A percentile compares a stretch with the other conserved stretches of the same genome.
Evolutionary conservation across 2,329 filamentous ascomycete species (phyloP).

Genomic region (Bisporella sp.): DNA sequence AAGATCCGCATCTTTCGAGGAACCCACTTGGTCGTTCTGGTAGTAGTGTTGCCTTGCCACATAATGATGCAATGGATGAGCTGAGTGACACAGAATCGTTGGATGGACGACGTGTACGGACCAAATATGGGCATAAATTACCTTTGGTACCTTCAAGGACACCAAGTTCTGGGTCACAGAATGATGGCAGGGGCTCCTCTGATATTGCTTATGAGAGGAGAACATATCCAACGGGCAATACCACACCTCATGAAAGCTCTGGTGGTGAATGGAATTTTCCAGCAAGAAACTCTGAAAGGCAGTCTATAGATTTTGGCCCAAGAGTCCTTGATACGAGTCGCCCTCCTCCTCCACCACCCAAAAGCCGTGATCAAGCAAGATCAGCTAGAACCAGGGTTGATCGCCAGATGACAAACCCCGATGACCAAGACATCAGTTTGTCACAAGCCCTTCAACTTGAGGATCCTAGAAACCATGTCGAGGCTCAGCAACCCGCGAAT

Average conservation of each 20-base stretch:
- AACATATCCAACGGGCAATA: too few relatives aligned
- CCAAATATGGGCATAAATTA: background rate
- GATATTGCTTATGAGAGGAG: too few relatives aligned
- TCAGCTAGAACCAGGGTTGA: background rate
- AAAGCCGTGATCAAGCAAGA: background rate
- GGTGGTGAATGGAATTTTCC: background rate
- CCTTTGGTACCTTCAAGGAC: background rate
- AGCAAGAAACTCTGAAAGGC: background rate
- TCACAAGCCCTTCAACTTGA: background rate
- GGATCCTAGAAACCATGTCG: background rate
- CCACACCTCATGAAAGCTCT: too few relatives aligned
- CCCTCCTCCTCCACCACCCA: background rate
- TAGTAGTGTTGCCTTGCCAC: background rate
- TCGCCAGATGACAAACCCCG: background rate
- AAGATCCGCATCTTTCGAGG: background rate
- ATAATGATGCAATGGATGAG: background rate
- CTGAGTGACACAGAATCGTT: background rate
- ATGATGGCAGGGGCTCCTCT: too few relatives aligned
- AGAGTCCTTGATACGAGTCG: background rate
- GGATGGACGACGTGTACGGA: background rate
- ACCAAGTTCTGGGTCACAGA: too few relatives aligned
- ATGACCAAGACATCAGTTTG: background rate
- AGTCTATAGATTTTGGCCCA: background rate
- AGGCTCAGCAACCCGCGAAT: too few relatives aligned
- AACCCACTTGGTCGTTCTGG: background rate